Evolutionary conservation across 2,329 filamentous ascomycete genomes (phyloP), one percentile per base, ranked within the genome.

Genomic region (Aspergillus thermomutatus): DNA sequence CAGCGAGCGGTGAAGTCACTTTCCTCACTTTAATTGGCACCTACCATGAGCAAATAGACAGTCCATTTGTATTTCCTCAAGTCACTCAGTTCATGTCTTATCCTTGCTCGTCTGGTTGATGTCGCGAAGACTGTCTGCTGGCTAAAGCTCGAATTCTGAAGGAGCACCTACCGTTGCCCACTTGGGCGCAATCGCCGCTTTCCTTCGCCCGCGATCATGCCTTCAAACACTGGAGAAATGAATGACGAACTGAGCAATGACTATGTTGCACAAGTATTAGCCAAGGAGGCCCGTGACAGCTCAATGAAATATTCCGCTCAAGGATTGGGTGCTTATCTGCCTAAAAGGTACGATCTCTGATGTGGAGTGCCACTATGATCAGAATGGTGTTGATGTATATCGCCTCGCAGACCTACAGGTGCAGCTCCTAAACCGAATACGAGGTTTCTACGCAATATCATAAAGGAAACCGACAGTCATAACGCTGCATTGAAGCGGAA

Each of bases 381-480:
- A 10, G 1, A 31, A 19, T 40, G 9, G 37, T 53, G 46, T 55
- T 61, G 53, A 62, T 43, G 19, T 26, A 43, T 40, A 21, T 14
- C 54, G 19, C 46, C 50, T 52, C 23, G 14, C 73, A 91, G 85
- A 67, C 84, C 87, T 56, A 75, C 83, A 48, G 83, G 83, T 64
- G 84, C 87, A 52, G 84, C 82, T 61, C 91, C 90, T 0, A 97
- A 93, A 71, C 92, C 93, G 3, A 97, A 99, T 68, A 97, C 90
- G 0, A 84, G 89, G 34, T 97, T 97, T 70, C 78, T 99, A 45
- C 87, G 87, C 56, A 89, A 94, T 67, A 90, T 97, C 55, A 91
- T 99, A 60, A 89, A 88, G 61, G 89, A 94, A 64, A 95, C 91
- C 8, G 89, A 95, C 66, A 88, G 76, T 53, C 93, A 99, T 75